phyloP scores from a whole-genome alignment of 192 early-diverging fungal genomes.

The Linnemannia exigua region DNA sequence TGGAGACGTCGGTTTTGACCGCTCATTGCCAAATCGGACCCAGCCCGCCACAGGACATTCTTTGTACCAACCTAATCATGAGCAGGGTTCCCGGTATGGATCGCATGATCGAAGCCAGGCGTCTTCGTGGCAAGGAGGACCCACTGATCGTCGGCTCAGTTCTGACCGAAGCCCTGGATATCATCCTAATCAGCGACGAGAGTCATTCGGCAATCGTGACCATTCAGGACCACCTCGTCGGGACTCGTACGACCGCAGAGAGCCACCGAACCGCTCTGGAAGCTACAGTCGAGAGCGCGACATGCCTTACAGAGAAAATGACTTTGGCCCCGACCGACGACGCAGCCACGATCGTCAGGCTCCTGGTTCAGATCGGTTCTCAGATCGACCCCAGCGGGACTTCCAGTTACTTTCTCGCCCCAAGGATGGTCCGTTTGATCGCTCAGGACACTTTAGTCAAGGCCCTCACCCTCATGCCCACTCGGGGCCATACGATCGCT shows the following conservation, averaged over 20 bases:
- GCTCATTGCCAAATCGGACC: slow-evolving; percentile 34
- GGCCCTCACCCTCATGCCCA: not conserved
- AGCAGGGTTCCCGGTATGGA: slow-evolving; percentile 17
- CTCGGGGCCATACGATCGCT: slow-evolving; percentile 5
- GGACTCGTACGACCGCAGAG: slow-evolving; percentile 42
- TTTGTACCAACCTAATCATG: slow-evolving; percentile 13
- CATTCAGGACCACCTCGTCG: slow-evolving; percentile 19
- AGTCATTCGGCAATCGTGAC: slow-evolving; percentile 35
- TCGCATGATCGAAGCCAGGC: slow-evolving; percentile 25
- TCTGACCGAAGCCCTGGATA: slow-evolving; percentile 16
- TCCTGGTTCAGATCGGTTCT: slow-evolving; percentile 22
- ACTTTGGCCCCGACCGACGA: slow-evolving; percentile 28
- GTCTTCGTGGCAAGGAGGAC: slow-evolving; percentile 28
- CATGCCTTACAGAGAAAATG: slow-evolving; percentile 28
- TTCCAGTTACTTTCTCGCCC: slow-evolving; percentile 40
- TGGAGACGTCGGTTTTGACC: slow-evolving; percentile 43
- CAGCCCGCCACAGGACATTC: slow-evolving; percentile 16
- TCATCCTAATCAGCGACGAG: slow-evolving; percentile 26
- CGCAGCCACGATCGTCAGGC: slow-evolving; percentile 27
- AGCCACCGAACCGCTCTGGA: slow-evolving; percentile 28
- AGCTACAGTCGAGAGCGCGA: slow-evolving; percentile 42
- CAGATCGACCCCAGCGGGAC: slow-evolving; percentile 36
- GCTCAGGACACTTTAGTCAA: slow-evolving; percentile 12
- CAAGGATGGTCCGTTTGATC: slow-evolving; percentile 30
- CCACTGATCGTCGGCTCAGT: slow-evolving; percentile 32